Evolutionary conservation across 306 rosid species (phyloP).

Genomic region (Malus asiatica): DNA sequence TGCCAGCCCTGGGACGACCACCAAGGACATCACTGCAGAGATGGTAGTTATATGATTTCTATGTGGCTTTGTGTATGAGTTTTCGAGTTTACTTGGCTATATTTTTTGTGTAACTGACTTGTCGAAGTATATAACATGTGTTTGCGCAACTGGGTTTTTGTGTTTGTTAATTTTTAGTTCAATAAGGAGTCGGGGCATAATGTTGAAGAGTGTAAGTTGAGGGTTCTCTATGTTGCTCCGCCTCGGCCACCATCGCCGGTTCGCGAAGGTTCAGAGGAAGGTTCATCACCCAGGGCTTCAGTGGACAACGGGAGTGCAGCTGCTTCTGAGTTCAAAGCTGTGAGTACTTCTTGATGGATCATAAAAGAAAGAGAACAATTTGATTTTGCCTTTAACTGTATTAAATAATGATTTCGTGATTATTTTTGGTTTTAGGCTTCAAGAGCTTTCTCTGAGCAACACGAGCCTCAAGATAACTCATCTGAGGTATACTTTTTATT

Average conservation of each 20-base stretch:
- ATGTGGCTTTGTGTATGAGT: background rate
- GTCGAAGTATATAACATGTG: background rate
- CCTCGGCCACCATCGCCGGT: conserved; percentile 85
- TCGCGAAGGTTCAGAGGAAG: conserved; percentile 84
- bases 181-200: conserved; percentile 65
- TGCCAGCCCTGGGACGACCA: conserved; percentile 43
- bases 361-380: background rate
- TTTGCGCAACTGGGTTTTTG: conserved; percentile 11
- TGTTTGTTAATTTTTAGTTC: conserved; percentile 39
- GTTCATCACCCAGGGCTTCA: conserved; percentile 78
- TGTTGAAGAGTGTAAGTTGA: conserved; percentile 72
- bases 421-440: conserved; percentile 42
- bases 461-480: conserved; percentile 49
- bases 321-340: conserved; percentile 45
- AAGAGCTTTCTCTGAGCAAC: conserved; percentile 40
- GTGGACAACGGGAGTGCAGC: conserved; percentile 59
- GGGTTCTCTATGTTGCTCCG: conserved; percentile 76
- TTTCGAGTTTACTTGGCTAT: background rate
- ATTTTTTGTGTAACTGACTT: background rate
- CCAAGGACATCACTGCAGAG: conserved; percentile 61
- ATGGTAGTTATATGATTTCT: conserved; percentile 38
- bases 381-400: background rate
- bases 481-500: conserved; percentile 44
- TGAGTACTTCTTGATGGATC: conserved; percentile 33
- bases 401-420: conserved; percentile 6